A percentile compares a stretch with the other conserved stretches of the same genome.
phyloP scores from a whole-genome alignment of 768 basidiomycete genomes.

The Arthromyces matolae region DNA sequence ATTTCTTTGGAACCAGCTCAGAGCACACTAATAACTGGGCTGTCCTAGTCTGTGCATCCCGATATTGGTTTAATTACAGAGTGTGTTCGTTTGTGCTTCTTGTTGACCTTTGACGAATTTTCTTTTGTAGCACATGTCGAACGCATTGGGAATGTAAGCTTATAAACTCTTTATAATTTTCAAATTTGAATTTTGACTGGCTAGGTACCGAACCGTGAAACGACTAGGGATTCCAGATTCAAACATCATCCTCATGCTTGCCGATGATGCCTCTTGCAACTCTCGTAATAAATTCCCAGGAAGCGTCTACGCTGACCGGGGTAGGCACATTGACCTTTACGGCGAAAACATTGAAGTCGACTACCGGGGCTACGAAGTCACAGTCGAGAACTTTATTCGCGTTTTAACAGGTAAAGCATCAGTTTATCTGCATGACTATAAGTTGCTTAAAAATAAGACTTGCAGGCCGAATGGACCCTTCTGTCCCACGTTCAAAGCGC shows the following conservation, averaged over 20 bases:
- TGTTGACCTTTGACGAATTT: not conserved
- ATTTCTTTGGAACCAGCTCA: conserved; percentile 43
- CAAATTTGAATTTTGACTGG: not conserved
- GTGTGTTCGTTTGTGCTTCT: conserved; percentile 42
- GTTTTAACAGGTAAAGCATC: conserved; percentile 93
- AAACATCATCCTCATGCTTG: conserved; percentile 98
- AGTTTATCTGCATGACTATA: too few relatives aligned
- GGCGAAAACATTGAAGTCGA: conserved; percentile 98
- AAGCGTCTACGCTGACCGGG: conserved; percentile 87
- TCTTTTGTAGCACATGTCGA: conserved; percentile 87
- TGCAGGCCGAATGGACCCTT: conserved; percentile 77
- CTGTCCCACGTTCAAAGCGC: conserved; percentile 88
- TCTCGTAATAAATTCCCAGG: conserved; percentile 88
- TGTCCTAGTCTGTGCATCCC: conserved; percentile 87
- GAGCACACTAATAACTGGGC: conserved; percentile 98
- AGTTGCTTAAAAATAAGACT: not conserved
- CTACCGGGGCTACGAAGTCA: conserved; percentile 97
- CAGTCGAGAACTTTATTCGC: conserved; percentile 92
- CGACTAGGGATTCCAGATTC: conserved; percentile 97
- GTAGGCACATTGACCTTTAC: conserved; percentile 81
- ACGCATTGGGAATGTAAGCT: conserved; percentile 91
- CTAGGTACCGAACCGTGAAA: conserved; percentile 96
- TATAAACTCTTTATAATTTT: not conserved
- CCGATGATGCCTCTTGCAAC: conserved; percentile 95
- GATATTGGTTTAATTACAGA: conserved; percentile 99